Percentiles rank a stretch among this genome's conserved stretches.
Conservation (phyloP, 1,284 basidiomycete genomes). For the Moesziomyces sp. region DNA sequence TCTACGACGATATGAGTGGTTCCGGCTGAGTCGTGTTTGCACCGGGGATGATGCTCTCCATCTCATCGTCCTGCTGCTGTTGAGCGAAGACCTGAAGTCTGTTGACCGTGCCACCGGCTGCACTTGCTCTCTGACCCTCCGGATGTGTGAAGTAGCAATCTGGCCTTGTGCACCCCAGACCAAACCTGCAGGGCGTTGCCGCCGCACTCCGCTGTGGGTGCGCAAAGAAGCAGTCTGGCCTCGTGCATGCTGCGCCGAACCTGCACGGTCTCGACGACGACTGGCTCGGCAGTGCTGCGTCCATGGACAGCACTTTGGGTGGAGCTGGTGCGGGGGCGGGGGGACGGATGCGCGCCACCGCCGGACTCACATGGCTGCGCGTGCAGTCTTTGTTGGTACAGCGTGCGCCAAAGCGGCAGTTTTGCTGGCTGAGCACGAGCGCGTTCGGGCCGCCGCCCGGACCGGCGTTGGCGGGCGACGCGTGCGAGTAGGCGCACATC, state of each 20-base stretch:
- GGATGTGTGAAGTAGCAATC: conserved; percentile 47
- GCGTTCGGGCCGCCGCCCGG: conserved; percentile 48
- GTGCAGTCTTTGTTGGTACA: conserved; percentile 62
- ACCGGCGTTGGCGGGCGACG: conserved; percentile 56
- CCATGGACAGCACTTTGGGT: conserved; percentile 14
- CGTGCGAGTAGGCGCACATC: conserved; percentile 61
- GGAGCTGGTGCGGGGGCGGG: conserved; percentile 3
- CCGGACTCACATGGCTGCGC: conserved; percentile 61
- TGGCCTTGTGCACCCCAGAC: conserved; percentile 33
- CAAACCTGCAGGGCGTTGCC: conserved; percentile 36
- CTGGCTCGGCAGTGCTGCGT: conserved; percentile 12
- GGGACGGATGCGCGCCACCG: conserved; percentile 18
- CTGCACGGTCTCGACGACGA: conserved; percentile 36
- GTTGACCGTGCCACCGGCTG: conserved; percentile 1
- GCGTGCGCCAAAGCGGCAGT: conserved; percentile 48
- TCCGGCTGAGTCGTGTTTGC: too few relatives aligned
- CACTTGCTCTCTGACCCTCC: conserved; percentile 13
- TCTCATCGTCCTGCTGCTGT: conserved; percentile 12
- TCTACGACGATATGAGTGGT: too few relatives aligned
- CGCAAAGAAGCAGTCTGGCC: conserved; percentile 52
- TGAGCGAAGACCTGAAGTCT: conserved; percentile 20
- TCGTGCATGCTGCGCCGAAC: conserved; percentile 49
- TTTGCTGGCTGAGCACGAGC: conserved; percentile 57
- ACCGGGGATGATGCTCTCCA: conserved; percentile 28
- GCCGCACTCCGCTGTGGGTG: conserved; percentile 22